Base-by-base conservation (phyloP, 2,329 filamentous ascomycete genomes). In the Exophiala oligosperma region DNA sequence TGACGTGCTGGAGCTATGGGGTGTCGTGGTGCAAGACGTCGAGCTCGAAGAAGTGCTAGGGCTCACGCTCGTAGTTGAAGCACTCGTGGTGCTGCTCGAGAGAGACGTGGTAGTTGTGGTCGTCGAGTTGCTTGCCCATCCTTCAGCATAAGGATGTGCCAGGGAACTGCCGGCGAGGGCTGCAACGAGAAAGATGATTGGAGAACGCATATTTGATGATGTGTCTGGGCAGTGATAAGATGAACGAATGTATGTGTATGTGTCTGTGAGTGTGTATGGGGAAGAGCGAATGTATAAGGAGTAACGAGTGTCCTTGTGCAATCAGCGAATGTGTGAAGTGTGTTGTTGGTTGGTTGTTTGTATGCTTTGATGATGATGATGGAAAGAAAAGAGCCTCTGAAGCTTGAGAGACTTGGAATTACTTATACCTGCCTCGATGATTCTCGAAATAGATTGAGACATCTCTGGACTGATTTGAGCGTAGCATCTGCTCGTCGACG, bases 81-180 rank as follows among this genome's bases (percentile, higher is more conserved):
- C 43, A 26, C 43, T 37, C 11, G 51, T n/a, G 21, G 6, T 35
- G 26, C 26, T 28, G 32, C 32, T 48, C 11, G 56, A 54, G 11
- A 44, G 21, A 24, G 35, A 46, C 21, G 57, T 49, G 12, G 54
- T 49, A 23, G 3, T 56, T 17, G 48, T 46, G 24, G 49, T 59
- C 23, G 43, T 47, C 12, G 24, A 29, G 14, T 35, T 21, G 43
- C 53, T 38, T 11, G 46, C 2, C n/a, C 48, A 59, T 4, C 49
- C 56, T 47, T 65, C 57, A 11, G 48, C 32, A 26, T 63, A 57
- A 17, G 66, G 64, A 11, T 63, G 57, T 35, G 66, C 67, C 37
- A 66, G 28, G 49, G 67, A 56, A 52, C 60, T 60, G 50, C 66
- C 63, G 17, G 60, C 58, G 24, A 68, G 62, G 57, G 66, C 61